Evolutionary conservation across 805 yeast genomes (phyloP).

Genomic region (Starmerella vaccinii): DNA sequence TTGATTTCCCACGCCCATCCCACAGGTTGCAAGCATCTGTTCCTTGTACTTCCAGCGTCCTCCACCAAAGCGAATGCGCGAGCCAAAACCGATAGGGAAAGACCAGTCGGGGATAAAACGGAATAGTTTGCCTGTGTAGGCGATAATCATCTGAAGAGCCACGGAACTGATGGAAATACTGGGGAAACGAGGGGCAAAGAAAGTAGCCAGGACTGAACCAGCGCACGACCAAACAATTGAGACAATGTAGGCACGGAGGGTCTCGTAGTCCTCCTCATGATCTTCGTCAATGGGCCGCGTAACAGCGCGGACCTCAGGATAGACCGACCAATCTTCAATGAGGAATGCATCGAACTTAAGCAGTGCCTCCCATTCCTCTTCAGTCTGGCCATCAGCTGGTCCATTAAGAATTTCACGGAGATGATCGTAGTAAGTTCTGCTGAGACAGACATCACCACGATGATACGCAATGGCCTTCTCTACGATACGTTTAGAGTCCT

Average conservation of each 20-base stretch:
- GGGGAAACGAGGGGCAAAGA: slow-evolving; percentile 52
- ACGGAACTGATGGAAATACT: slow-evolving; percentile 40
- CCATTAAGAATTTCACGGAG: slow-evolving; percentile 29
- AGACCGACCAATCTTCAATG: slow-evolving; percentile 40
- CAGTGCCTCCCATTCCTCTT: slow-evolving; percentile 22
- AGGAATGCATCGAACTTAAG: slow-evolving; percentile 37
- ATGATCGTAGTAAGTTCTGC: slow-evolving; percentile 34
- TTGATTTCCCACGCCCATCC: slow-evolving; percentile 25
- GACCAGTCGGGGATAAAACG: slow-evolving; percentile 24
- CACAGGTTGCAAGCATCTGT: slow-evolving; percentile 20
- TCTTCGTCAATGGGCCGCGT: slow-evolving; percentile 46
- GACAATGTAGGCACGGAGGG: slow-evolving; percentile 42
- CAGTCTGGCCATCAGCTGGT: slow-evolving; percentile 9
- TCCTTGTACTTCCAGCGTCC: slow-evolving; percentile 38
- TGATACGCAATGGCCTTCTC: slow-evolving; percentile 37
- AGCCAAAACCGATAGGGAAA: slow-evolving; percentile 14
- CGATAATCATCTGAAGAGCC: slow-evolving; percentile 50
- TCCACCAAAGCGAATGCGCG: slow-evolving; percentile 38
- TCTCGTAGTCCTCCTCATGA: slow-evolving; percentile 35
- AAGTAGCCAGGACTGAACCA: slow-evolving; percentile 47
- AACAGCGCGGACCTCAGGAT: slow-evolving; percentile 53
- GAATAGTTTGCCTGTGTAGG: slow-evolving; percentile 45
- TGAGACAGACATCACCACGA: slow-evolving; percentile 41
- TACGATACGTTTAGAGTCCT: slow-evolving; percentile 37
- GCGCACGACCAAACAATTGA: slow-evolving; percentile 43